Conservation (phyloP, 2,329 filamentous ascomycete species). For the Colletotrichum graminicola region DNA sequence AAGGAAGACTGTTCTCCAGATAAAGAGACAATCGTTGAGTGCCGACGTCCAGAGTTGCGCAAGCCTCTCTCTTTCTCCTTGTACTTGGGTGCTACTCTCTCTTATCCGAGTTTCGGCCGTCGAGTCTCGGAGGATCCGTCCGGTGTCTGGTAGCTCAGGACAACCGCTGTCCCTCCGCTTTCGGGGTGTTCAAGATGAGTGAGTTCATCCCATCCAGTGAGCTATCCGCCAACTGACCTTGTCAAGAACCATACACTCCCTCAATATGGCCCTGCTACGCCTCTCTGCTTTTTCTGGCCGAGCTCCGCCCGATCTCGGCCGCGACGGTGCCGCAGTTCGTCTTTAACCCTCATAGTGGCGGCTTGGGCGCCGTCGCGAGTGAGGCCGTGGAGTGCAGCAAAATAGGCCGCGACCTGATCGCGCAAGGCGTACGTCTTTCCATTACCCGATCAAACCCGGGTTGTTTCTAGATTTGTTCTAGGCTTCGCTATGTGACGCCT, state of each 20-base stretch:
- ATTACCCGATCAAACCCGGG: not conserved
- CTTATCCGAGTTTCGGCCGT: conserved; percentile 31
- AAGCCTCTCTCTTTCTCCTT: not conserved
- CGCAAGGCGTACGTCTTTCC: conserved; percentile 57
- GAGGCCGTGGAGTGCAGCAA: conserved; percentile 77
- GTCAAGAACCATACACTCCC: conserved; percentile 1
- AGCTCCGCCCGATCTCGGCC: conserved; percentile 17
- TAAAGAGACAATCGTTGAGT: conserved; percentile 1
- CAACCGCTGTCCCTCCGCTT: conserved; percentile 17
- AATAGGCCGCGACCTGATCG: conserved; percentile 74
- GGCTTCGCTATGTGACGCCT: not conserved
- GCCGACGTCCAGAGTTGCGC: conserved; percentile 1
- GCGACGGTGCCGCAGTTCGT: conserved; percentile 42
- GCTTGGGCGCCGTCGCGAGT: conserved; percentile 75
- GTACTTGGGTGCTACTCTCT: conserved; percentile 20
- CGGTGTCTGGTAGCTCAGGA: conserved; percentile 22
- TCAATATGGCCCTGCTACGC: conserved; percentile 22
- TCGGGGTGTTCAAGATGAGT: conserved; percentile 27
- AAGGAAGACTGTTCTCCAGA: conserved; percentile 1
- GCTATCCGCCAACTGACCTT: conserved; percentile 9
- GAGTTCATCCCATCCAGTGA: conserved; percentile 35
- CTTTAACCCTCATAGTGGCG: conserved; percentile 43
- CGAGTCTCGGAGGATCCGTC: conserved; percentile 32
- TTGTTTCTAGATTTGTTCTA: not conserved
- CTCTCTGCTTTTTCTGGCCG: conserved; percentile 20